Evolutionary conservation across 164 flowering plant genomes (phyloP).

Genomic region (Magnolia officinalis): DNA sequence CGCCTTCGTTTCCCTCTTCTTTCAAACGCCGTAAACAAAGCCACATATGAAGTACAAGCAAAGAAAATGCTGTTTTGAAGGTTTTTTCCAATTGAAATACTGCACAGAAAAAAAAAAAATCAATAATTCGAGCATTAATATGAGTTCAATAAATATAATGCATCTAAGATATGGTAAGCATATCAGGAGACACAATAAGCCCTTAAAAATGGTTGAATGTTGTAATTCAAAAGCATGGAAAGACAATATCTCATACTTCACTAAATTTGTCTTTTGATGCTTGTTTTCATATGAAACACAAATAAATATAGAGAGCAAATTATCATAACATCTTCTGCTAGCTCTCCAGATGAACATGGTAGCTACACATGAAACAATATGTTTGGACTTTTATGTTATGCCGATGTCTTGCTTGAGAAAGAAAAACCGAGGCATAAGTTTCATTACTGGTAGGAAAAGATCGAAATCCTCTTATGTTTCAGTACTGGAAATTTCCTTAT

Average conservation of each 20-base stretch:
- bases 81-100: constrained; percentile 93
- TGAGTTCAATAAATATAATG: not conserved
- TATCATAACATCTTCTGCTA: no score
- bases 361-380: no score
- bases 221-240: not conserved
- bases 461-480: no score
- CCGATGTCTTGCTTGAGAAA: no score
- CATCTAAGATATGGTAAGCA: not conserved
- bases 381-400: no score
- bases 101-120: constrained; percentile 30
- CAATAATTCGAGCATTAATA: not conserved
- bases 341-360: no score
- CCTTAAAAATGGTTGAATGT: not conserved
- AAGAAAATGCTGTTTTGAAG: constrained; percentile 76
- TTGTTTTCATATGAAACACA: not conserved
- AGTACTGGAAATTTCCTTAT: no score
- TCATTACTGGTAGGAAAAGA: no score
- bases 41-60: constrained; percentile 98
- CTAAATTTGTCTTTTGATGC: not conserved
- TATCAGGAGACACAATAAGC: not conserved
- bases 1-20: constrained; percentile 93
- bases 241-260: not conserved
- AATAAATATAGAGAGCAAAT: not conserved
- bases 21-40: constrained; percentile 84
- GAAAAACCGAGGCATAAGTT: no score